These are phyloP conservation scores for Aspergillus hancockii DNA, from an alignment of 495 filamentous ascomycete genomes.

Conservation along the genomic window DNA sequence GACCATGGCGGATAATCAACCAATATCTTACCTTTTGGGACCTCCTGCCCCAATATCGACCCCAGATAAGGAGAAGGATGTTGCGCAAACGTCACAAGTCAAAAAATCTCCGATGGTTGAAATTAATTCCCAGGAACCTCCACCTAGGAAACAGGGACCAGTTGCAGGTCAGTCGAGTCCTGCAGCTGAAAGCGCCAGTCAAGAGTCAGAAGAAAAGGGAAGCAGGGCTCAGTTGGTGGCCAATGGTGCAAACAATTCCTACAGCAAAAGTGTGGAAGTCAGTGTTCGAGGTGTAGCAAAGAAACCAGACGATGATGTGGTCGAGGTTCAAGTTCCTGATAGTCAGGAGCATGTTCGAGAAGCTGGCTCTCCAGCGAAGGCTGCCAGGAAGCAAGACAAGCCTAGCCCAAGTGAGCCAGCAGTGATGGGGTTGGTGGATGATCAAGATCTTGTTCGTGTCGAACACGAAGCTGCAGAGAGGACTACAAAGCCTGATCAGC, in stretches of 20 bases:
- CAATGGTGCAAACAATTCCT: background rate
- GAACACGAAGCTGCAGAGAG: background rate
- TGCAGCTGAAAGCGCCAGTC: background rate
- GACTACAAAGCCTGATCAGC: background rate
- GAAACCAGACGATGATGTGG: constrained; percentile 16
- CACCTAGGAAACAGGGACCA: background rate
- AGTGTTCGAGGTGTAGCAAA: background rate
- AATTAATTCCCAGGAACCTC: background rate
- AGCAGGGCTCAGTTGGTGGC: background rate
- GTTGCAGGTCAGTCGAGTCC: background rate
- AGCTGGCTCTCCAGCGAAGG: background rate
- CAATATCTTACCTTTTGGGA: constrained; percentile 40
- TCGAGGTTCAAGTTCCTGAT: constrained; percentile 36
- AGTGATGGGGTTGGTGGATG: background rate
- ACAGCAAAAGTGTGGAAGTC: background rate
- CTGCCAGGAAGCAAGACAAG: background rate
- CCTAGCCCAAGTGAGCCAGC: background rate
- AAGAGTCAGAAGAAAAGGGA: background rate
- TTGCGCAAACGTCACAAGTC: background rate
- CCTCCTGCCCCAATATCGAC: background rate
- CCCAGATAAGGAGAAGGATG: background rate
- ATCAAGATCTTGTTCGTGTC: background rate
- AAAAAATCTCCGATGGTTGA: background rate
- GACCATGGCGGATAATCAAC: constrained; percentile 34
- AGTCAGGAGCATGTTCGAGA: constrained; percentile 29